Base-by-base conservation (phyloP, 2,329 filamentous ascomycete genomes). In the Tolypocladium tundrense region DNA sequence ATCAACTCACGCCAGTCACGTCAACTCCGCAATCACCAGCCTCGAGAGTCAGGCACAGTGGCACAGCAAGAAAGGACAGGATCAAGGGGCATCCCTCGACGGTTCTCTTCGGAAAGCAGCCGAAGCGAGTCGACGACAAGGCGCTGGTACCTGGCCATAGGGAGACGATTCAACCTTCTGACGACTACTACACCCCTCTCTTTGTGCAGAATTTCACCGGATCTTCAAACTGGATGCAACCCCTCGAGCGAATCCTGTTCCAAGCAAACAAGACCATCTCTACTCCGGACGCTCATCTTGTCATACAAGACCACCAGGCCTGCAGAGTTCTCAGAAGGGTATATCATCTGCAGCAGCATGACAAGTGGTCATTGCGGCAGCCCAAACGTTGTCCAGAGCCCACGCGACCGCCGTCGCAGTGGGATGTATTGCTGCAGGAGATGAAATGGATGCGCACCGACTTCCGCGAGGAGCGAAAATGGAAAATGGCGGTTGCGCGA, bases 401-500 rank as follows among this genome's bases (percentile, higher is more conserved):
- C 5, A 79, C 83, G 4, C 84, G 91, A 42, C 87, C 87, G 21
- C 81, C 84, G 1, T 86, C 88, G 2, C 93, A 97, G 64, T 90
- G 87, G 83, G 94, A 99, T 73, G 81, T 93, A 56, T 72, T 97
- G 57, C 76, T 99, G 39, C 83, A 91, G 64, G 92, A 99, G 75
- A 90, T 93, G 83, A 96, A 92, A 71, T 97, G 93, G 93, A 95
- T 99, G 90, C 85, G 92, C 55, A 97, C 91, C 1, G 94, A 99
- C 72, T 97, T 97, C 67, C 83, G 88, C 55, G 90, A 97, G 72
- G 94, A 97, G 71, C 80, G 91, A 45, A 96, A 96, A 70, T 96
- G 92, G 91, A 97, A 97, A 74, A 86, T 85, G 68, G 83, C 88
- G 2, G 82, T 88, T 41, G 92, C 92, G 6, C 87, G 87, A 59